Percentiles rank a stretch among this genome's conserved stretches.
Evolutionary conservation across 1,284 basidiomycete species (phyloP).

Genomic region (Leccinum fuscescens): DNA sequence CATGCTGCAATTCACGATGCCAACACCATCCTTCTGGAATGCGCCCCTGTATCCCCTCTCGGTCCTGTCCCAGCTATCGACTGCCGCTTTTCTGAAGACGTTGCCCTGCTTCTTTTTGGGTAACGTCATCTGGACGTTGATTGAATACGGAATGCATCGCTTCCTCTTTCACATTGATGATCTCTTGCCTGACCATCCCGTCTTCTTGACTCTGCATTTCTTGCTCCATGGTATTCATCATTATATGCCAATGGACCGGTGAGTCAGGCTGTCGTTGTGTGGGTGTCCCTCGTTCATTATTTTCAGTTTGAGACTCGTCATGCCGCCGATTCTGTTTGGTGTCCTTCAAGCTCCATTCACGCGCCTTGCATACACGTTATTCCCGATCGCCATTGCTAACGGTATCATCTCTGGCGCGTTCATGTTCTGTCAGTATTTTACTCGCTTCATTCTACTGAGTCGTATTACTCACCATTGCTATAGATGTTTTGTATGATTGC

Average conservation of each 20-base stretch:
- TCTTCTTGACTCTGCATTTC: constrained; percentile 88
- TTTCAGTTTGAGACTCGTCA: constrained; percentile 84
- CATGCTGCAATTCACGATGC: constrained; percentile 74
- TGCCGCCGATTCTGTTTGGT: constrained; percentile 90
- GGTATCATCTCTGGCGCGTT: constrained; percentile 92
- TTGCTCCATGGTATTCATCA: constrained; percentile 96
- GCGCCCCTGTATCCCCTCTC: constrained; percentile 56
- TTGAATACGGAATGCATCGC: constrained; percentile 95
- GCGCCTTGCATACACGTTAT: constrained; percentile 77
- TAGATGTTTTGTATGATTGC: constrained; percentile 85
- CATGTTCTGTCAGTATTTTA: constrained; percentile 72
- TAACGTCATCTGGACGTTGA: constrained; percentile 89
- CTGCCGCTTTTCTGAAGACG: constrained; percentile 49
- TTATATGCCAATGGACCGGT: constrained; percentile 96
- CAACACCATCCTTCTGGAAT: constrained; percentile 54
- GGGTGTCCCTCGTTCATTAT: constrained; percentile 6
- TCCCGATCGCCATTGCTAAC: constrained; percentile 86
- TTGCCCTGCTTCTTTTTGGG: constrained; percentile 74
- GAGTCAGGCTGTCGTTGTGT: constrained; percentile 1
- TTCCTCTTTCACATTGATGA: constrained; percentile 98
- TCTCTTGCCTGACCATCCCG: constrained; percentile 81
- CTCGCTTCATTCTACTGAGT: neutral
- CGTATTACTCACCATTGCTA: constrained; percentile 6
- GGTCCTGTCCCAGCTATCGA: constrained; percentile 45
- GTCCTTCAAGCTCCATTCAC: constrained; percentile 87